Percentiles rank a stretch among this genome's conserved stretches.
Conservation (phyloP, 257 asterid genomes). For the Datura wrightii region DNA sequence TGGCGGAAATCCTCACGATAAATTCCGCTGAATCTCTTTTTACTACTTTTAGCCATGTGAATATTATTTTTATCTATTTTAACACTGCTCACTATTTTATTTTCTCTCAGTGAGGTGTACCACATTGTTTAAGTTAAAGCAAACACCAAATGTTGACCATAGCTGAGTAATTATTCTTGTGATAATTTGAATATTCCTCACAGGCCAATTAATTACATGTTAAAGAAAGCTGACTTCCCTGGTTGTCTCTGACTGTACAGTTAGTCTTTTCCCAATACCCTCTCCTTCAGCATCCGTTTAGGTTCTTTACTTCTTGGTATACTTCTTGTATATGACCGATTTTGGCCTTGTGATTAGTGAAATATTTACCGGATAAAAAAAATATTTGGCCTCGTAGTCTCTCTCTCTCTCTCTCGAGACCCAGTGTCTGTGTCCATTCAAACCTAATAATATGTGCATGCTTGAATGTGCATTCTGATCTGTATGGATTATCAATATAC, state of each 20-base stretch:
- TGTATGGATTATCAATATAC: neutral
- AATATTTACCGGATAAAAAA: neutral
- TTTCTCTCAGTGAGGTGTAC: neutral
- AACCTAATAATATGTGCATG: neutral
- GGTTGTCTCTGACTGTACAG: neutral
- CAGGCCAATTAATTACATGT: neutral
- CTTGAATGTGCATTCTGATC: slow-evolving; percentile 13
- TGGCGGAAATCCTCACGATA: neutral
- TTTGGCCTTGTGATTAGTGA: neutral
- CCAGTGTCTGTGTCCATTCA: neutral
- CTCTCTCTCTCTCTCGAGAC: neutral
- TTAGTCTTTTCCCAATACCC: neutral
- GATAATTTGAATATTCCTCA: neutral
- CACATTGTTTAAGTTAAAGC: neutral
- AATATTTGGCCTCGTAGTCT: neutral
- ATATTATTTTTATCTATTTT: neutral
- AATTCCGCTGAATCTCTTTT: neutral
- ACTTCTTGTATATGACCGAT: neutral
- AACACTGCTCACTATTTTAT: neutral
- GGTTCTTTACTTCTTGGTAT: neutral
- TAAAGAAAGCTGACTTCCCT: neutral
- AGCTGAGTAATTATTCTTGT: neutral
- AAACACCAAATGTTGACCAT: neutral
- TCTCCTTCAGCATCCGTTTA: too few relatives aligned
- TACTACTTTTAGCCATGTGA: neutral